Base-by-base conservation (phyloP, 495 filamentous ascomycete species). In the Talaromyces trachyspermus region DNA sequence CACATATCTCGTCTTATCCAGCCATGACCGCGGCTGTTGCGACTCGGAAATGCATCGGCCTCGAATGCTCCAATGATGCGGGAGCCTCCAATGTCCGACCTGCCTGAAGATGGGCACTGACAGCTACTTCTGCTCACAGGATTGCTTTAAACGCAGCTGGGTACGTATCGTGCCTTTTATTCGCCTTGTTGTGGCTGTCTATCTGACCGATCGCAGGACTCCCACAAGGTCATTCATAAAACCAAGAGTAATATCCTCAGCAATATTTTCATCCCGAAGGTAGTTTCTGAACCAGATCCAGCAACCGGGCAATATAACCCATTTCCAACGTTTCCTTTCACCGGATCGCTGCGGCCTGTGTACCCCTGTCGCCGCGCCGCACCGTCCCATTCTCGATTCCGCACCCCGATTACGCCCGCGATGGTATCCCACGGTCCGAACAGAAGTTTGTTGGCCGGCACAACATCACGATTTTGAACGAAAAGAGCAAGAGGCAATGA, bases 121-220 rank as follows among this genome's bases (percentile, higher is more conserved):
- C 60, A 92, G 88, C 69, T 95, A 79, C 65, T 98, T 97, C 74
- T 98, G 92, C 72, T 89, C 89, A 9, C 94, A 98, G 61, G 94
- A 97, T 57, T 98, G 92, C 76, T 98, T 98, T 71, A 97, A 95
- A 74, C 80, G 80, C 60, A 97, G 88, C 70, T 98, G 92, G 92
- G 92, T 97, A 79, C 60, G 84, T 50, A n/a, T n/a, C n/a, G n/a
- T n/a, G n/a, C n/a, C n/a, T n/a, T n/a, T n/a, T n/a, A n/a, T n/a
- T n/a, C n/a, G n/a, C n/a, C n/a, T n/a, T n/a, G n/a, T n/a, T n/a
- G n/a, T 56, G 53, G 12, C 14, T 37, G 14, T 37, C 10, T 37
- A 2, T 7, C 19, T 73, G 33, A 64, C 56, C 20, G 20, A 27
- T 24, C 10, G 47, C 47, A 96, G 89, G 68, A 65, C 62, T 77